Conservation (phyloP, 2,329 filamentous ascomycete species). For the Fusarium sp. region DNA sequence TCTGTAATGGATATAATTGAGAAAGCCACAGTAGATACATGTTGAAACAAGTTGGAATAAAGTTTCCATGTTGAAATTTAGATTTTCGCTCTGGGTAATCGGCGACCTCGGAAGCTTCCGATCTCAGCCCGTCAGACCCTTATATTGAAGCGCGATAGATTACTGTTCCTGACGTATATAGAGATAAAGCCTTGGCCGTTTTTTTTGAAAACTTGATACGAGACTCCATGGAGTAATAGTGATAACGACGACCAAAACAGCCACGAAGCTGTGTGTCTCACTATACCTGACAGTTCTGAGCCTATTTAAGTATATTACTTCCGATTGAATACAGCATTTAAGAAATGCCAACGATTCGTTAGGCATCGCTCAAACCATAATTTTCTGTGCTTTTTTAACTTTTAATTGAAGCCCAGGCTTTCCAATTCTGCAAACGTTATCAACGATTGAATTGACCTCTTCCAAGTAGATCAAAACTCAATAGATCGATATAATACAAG, state of each 20-base stretch:
- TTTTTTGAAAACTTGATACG: background rate
- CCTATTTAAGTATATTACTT: no score
- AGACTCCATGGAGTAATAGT: background rate
- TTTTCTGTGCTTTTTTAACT: no score
- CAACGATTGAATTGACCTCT: no score
- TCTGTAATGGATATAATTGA: background rate
- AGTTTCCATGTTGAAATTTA: conserved; percentile 4
- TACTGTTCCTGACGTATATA: background rate
- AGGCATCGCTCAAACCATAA: no score
- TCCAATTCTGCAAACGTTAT: no score
- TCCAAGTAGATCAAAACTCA: no score
- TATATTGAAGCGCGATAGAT: background rate
- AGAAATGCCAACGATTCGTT: no score
- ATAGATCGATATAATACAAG: no score
- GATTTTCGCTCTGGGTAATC: conserved; percentile 31
- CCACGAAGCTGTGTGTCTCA: background rate
- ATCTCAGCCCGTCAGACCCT: conserved; percentile 51
- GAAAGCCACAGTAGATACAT: background rate
- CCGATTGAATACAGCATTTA: no score
- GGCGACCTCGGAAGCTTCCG: conserved; percentile 73
- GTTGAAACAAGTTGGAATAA: background rate
- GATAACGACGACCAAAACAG: accelerated
- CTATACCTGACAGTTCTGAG: no score
- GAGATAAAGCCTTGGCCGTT: accelerated
- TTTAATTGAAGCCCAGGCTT: no score